Base-by-base conservation (phyloP, 257 asterid species). In the Henckelia pumila region DNA sequence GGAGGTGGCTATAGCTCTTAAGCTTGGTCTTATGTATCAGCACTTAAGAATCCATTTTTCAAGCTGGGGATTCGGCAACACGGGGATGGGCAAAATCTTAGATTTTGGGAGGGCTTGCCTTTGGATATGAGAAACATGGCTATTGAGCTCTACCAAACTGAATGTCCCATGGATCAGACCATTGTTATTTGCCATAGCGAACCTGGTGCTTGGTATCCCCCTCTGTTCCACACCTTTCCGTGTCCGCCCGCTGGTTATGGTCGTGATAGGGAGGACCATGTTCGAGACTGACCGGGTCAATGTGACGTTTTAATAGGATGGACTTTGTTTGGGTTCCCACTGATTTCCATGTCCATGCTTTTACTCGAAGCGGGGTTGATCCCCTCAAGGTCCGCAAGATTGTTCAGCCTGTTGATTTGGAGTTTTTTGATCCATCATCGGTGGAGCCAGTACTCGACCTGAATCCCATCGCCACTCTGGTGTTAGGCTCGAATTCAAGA, bases 141-240 rank as follows among this genome's bases (percentile, higher is more conserved):
- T n/a, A n/a, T n/a, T n/a, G n/a, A n/a, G n/a, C n/a, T n/a, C n/a
- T n/a, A n/a, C n/a, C n/a, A 74, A n/a, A 78, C 81, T 33, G 40
- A 72, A 9, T 92, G 98, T 66, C 65, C 69, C 62, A 37, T 70
- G 59, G 76, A 89, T 71, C 88, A 83, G 66, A 92, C 95, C 25
- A 58, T 87, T 66, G 95, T 87, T 20, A 72, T 92, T 22, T 92
- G 98, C 74, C 98, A 92, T 66, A 92, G 96, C 71, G 98, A 92
- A 63, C 98, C 98, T 1, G 98, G 98, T 72, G 96, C 95, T 64
- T 92, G 96, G 98, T 63, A 81, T 25, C 98, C 98, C 61, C 96
- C 96, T 66, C 74, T 89, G 64, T 92, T 78, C 69, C 67, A 87
- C 25, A 92, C 96, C 69, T 73, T 70, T 1, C 95, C 98, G 6